Evolutionary conservation across 2,329 filamentous ascomycete species (phyloP).

Genomic region (Aureobasidium melanogenum): DNA sequence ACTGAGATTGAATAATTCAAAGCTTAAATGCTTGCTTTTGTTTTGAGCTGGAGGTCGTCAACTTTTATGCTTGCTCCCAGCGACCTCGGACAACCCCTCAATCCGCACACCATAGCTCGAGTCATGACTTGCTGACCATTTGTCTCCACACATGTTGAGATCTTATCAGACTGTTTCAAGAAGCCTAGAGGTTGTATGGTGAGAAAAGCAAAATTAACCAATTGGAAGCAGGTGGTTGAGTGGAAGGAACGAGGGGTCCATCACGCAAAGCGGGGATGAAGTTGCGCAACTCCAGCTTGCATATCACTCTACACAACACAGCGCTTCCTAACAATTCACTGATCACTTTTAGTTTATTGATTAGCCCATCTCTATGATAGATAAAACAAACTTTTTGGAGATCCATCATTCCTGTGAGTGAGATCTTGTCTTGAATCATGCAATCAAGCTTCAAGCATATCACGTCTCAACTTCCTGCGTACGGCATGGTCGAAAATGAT

Average conservation of each 20-base stretch:
- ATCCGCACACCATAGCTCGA: background rate
- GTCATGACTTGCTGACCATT: background rate
- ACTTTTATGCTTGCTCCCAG: background rate
- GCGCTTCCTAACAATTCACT: background rate
- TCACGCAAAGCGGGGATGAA: conserved; percentile 6
- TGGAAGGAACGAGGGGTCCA: background rate
- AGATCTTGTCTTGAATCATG: background rate
- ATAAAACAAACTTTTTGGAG: background rate
- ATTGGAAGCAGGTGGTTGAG: background rate
- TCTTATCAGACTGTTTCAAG: background rate
- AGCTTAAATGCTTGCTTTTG: background rate
- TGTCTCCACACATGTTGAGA: background rate
- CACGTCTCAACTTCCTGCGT: background rate
- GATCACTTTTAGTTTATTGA: background rate
- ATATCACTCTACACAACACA: background rate
- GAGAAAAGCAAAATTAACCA: background rate
- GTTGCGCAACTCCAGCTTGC: conserved; percentile 1
- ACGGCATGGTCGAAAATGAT: background rate
- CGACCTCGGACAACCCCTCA: background rate
- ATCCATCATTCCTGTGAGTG: background rate
- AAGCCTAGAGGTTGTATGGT: background rate
- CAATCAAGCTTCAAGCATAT: too few species aligned
- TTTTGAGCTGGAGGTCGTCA: background rate
- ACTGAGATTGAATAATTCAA: background rate
- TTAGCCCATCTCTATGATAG: background rate